Conservation (phyloP, 1,284 basidiomycete genomes). For the Sphaerobolus stellatus region DNA sequence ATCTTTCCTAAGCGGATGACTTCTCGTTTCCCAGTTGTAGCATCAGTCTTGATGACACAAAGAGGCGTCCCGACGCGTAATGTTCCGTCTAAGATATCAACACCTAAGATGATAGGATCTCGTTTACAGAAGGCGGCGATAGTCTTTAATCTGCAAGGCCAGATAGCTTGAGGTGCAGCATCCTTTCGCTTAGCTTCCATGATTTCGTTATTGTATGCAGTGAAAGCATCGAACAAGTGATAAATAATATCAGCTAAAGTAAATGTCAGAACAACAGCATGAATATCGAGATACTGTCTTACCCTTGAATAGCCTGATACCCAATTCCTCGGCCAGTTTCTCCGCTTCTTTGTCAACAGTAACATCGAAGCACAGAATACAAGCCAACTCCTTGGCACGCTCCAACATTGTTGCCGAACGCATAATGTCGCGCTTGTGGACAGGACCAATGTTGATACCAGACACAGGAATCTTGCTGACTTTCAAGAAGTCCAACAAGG, state of each 20-base stretch:
- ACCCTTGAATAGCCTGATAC: constrained; percentile 94
- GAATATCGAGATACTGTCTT: constrained; percentile 15
- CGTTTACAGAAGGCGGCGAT: constrained; percentile 95
- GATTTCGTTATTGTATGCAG: constrained; percentile 93
- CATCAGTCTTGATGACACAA: constrained; percentile 90
- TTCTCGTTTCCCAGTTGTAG: constrained; percentile 85
- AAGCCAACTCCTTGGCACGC: constrained; percentile 93
- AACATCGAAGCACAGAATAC: constrained; percentile 97
- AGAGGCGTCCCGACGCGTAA: constrained; percentile 94
- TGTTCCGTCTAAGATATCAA: constrained; percentile 93
- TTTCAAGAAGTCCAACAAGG: constrained; percentile 94
- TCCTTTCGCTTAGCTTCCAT: constrained; percentile 90
- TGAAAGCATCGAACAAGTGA: constrained; percentile 97
- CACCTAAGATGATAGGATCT: constrained; percentile 96
- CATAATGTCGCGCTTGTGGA: constrained; percentile 96
- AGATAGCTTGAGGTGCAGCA: constrained; percentile 93
- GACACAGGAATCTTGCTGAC: constrained; percentile 96
- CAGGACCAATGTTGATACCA: constrained; percentile 97
- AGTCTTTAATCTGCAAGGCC: constrained; percentile 93
- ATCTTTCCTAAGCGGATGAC: constrained; percentile 93
- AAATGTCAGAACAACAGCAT: background rate
- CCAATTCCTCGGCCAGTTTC: constrained; percentile 88
- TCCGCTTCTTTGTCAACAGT: constrained; percentile 92
- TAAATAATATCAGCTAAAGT: constrained; percentile 92
- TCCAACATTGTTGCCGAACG: constrained; percentile 93